Percentiles rank a stretch among this genome's conserved stretches.
Evolutionary conservation across 441 rosid species (phyloP).

Genomic region (Corymbia calophylla): DNA sequence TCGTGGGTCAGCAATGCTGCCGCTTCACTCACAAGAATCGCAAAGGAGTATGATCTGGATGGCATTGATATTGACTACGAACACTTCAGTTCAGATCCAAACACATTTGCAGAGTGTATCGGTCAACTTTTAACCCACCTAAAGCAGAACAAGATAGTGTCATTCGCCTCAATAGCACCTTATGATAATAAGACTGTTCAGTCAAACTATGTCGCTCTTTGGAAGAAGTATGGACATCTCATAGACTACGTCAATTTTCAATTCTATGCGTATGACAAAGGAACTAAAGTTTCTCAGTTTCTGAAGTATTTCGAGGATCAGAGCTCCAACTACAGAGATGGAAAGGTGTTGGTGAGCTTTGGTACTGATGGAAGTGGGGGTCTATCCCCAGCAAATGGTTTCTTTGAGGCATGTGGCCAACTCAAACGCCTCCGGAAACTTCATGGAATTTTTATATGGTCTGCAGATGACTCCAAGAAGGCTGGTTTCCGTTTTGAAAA

Average conservation of each 20-base stretch:
- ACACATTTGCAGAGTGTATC: slow-evolving; percentile 43
- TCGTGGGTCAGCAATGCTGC: slow-evolving; percentile 51
- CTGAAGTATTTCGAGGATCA: slow-evolving; percentile 21
- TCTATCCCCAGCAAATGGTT: slow-evolving; percentile 27
- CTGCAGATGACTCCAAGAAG: slow-evolving; percentile 46
- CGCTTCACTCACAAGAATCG: slow-evolving; percentile 28
- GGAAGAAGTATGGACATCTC: slow-evolving; percentile 43
- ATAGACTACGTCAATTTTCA: slow-evolving; percentile 51
- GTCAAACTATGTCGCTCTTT: slow-evolving; percentile 32
- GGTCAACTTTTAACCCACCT: slow-evolving; percentile 32
- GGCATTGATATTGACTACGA: slow-evolving; percentile 50
- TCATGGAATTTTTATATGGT: slow-evolving; percentile 47
- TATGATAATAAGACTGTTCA: slow-evolving; percentile 24
- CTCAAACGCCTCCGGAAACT: slow-evolving; percentile 25
- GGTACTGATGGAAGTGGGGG: slow-evolving; percentile 47
- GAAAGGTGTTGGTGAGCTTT: slow-evolving; percentile 34
- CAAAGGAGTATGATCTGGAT: slow-evolving; percentile 24
- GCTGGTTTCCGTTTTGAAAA: slow-evolving; percentile 22
- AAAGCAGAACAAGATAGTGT: slow-evolving; percentile 18
- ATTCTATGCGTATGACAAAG: slow-evolving; percentile 40
- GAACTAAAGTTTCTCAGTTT: slow-evolving; percentile 29
- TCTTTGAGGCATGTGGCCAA: slow-evolving; percentile 27
- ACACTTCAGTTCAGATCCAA: slow-evolving; percentile 37
- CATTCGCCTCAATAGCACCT: slow-evolving; percentile 45
- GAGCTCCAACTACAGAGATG: slow-evolving; percentile 26